A percentile compares a stretch with the other conserved stretches of the same genome.
phyloP scores from a whole-genome alignment of 805 yeast genomes.

The Cyberlindnera maritima region DNA sequence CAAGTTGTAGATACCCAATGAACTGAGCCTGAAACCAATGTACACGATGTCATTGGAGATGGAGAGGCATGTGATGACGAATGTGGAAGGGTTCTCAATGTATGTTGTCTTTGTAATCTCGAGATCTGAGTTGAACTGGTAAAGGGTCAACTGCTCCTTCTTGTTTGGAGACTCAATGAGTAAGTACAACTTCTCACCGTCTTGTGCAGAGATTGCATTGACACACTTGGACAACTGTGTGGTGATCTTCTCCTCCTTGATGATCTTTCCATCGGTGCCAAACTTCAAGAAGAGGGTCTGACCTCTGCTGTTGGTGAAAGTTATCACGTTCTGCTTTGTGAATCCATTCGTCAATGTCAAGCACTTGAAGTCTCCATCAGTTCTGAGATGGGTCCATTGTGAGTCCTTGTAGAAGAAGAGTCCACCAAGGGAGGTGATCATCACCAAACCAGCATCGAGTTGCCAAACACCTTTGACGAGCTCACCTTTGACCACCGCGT shows the following conservation, averaged over 20 bases:
- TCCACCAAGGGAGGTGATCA: conserved; percentile 60
- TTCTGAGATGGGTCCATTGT: conserved; percentile 30
- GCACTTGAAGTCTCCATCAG: conserved; percentile 31
- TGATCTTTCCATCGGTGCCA: conserved; percentile 33
- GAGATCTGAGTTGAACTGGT: conserved; percentile 35
- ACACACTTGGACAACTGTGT: conserved; percentile 43
- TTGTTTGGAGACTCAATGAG: conserved; percentile 71
- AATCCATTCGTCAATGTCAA: conserved; percentile 45
- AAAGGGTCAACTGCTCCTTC: conserved; percentile 46
- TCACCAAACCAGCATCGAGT: conserved; percentile 42
- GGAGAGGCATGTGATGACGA: conserved; percentile 58
- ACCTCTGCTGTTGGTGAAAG: conserved; percentile 40
- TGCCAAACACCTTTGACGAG: conserved; percentile 58
- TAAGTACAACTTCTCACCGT: conserved; percentile 32
- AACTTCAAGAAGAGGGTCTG: conserved; percentile 43
- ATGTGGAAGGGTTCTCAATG: conserved; percentile 43
- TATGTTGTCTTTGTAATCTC: conserved; percentile 21
- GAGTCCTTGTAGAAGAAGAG: conserved; percentile 32
- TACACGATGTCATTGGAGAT: conserved; percentile 44
- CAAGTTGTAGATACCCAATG: conserved; percentile 54
- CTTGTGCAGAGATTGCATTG: conserved; percentile 41
- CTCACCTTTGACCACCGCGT: conserved; percentile 44
- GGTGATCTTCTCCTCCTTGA: conserved; percentile 20
- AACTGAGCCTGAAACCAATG: conserved; percentile 72
- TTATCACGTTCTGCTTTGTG: conserved; percentile 31